Base-by-base conservation (phyloP, 305 asterid genomes). In the Fraxinus ornus region DNA sequence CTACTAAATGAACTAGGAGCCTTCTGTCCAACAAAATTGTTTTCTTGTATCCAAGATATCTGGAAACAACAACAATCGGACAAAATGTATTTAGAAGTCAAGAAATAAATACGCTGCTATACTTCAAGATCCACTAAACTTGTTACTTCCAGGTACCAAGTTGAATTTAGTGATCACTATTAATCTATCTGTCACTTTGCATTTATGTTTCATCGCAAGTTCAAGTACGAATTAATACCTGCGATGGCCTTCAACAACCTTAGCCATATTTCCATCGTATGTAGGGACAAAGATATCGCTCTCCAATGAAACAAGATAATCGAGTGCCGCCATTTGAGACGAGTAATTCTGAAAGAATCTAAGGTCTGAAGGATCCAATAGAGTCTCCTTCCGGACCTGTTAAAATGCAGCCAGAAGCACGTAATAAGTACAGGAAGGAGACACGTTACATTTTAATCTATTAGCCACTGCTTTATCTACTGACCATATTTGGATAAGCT, bases 231-330 rank as follows among this genome's bases (percentile, higher is more conserved):
- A 62, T 21, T 41, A 80, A 74, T 86, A 92, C 97, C 97, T 92
- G 86, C 97, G 97, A 88, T 93, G 97, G 36, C 97, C 97, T 87
- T 91, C 97, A 68, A 93, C 97, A 55, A 93, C 97, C 88, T 90
- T 93, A 84, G 97, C 97, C 97, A 93, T 93, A 83, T 93, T 93
- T 57, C 97, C 97, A 68, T 92, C 97, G 64, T 93, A 93, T 5
- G 97, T 93, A 70, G 97, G 97, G 73, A 91, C 90, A 83, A 93
- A 93, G 49, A 92, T 89, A 82, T 93, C 94, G 72, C 97, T 93
- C 88, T 93, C 95, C 75, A 92, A 84, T 2, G 97, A 93, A 80
- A 93, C 97, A 15, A 93, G 95, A 86, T 92, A 93, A 81, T 93
- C 97, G 30, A 93, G 86, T 17, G 97, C 97, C 21, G 97, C 97